Evolutionary conservation across 495 filamentous ascomycete genomes (phyloP).

Genomic region (Penicillium nucicola): DNA sequence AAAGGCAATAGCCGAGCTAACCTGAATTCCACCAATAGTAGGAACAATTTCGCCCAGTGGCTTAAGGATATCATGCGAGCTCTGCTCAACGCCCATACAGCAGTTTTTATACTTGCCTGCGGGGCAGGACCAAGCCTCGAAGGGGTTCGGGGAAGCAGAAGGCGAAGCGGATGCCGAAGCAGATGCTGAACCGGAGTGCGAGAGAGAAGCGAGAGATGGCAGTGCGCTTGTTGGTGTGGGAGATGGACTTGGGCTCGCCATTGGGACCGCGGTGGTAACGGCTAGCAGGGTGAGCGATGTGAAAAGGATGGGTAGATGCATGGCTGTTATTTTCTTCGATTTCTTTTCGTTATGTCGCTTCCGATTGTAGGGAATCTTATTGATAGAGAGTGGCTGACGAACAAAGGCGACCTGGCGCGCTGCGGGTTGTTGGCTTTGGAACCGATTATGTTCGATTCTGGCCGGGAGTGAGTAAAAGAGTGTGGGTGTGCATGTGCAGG

Average conservation of each 20-base stretch:
- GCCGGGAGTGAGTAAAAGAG: neutral
- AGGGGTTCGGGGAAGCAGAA: constrained; percentile 1
- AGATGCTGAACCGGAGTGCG: neutral
- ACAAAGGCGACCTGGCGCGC: neutral
- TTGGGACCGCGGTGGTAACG: constrained; percentile 9
- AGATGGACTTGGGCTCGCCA: constrained; percentile 1
- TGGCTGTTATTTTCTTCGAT: constrained; percentile 5
- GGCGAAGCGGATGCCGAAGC: neutral
- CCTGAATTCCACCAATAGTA: constrained; percentile 15
- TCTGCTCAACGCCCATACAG: constrained; percentile 25
- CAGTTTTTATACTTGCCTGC: constrained; percentile 25
- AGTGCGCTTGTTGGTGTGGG: constrained; percentile 4
- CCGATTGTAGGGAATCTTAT: neutral
- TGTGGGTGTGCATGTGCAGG: neutral
- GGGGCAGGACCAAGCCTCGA: constrained; percentile 22
- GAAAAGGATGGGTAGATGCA: constrained; percentile 10
- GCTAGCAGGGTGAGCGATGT: constrained; percentile 7
- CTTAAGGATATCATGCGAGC: constrained; percentile 14
- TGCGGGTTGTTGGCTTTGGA: neutral
- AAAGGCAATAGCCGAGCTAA: constrained; percentile 25
- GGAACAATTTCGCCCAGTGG: constrained; percentile 25
- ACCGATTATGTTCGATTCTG: neutral
- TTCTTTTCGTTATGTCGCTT: neutral
- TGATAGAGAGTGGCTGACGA: neutral
- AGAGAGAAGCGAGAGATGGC: neutral